These are phyloP conservation scores for Naematelia aurantialba DNA, from an alignment of 768 basidiomycete species.

Conservation along the genomic window DNA sequence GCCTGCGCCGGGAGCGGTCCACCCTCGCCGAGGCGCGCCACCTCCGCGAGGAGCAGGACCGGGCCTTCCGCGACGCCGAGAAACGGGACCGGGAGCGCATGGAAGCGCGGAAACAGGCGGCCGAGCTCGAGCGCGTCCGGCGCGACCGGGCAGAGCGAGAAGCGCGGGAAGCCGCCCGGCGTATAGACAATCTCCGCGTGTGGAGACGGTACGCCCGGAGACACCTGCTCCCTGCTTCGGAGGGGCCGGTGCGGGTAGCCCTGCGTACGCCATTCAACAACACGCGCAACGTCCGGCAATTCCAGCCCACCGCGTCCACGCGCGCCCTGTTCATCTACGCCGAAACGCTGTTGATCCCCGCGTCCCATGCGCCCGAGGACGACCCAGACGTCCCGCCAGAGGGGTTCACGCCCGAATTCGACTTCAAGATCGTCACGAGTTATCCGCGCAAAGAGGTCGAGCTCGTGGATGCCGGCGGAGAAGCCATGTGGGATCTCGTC, in stretches of 20 bases:
- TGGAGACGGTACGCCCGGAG: conserved; percentile 65
- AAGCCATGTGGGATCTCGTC: conserved; percentile 36
- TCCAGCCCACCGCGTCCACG: conserved; percentile 24
- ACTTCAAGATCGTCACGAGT: conserved; percentile 39
- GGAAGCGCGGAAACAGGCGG: conserved; percentile 55
- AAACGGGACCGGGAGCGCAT: conserved; percentile 67
- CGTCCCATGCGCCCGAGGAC: conserved; percentile 1
- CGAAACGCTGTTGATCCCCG: conserved; percentile 43
- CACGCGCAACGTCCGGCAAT: conserved; percentile 33
- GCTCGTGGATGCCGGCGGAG: conserved; percentile 14
- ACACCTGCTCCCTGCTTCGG: conserved; percentile 51
- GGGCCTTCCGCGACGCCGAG: conserved; percentile 67
- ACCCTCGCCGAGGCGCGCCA: conserved; percentile 57
- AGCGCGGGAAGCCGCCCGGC: conserved; percentile 12
- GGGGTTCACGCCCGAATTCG: conserved; percentile 17
- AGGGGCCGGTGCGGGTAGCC: conserved; percentile 42
- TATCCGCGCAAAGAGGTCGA: conserved; percentile 42
- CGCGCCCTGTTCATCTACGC: conserved; percentile 38
- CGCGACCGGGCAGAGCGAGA: conserved; percentile 18
- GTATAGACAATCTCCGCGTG: conserved; percentile 40
- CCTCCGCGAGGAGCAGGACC: conserved; percentile 68
- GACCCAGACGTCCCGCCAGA: conserved; percentile 33
- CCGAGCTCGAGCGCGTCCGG: conserved; percentile 48
- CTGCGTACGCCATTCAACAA: conserved; percentile 36
- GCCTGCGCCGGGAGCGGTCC: conserved; percentile 55